Conservation (phyloP, 495 filamentous ascomycete genomes). For the Daldinia bambusicola region DNA sequence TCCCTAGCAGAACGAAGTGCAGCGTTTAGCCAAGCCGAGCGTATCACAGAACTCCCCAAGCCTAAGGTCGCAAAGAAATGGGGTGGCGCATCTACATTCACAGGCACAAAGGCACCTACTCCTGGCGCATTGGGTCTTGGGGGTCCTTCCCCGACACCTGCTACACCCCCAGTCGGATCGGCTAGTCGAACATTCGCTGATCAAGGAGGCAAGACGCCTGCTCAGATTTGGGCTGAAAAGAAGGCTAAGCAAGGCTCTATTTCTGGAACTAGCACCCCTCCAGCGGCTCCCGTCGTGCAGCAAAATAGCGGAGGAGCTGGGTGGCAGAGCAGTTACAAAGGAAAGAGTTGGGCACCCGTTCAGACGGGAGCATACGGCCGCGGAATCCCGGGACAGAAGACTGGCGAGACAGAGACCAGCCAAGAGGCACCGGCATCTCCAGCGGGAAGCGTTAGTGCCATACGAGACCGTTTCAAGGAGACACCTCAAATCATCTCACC, state of each 20-base stretch:
- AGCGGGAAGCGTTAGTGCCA: constrained; percentile 68
- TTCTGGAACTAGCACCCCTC: constrained; percentile 53
- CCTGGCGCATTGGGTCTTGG: constrained; percentile 71
- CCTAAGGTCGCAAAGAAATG: constrained; percentile 94
- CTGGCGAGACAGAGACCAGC: constrained; percentile 62
- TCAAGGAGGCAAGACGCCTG: constrained; percentile 93
- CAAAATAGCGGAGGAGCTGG: constrained; percentile 75
- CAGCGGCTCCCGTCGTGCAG: constrained; percentile 64
- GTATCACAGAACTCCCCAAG: constrained; percentile 88
- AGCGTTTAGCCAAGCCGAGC: constrained; percentile 75
- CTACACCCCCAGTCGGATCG: constrained; percentile 71
- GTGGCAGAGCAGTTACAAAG: constrained; percentile 90
- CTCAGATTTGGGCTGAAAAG: constrained; percentile 96
- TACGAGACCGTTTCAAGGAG: constrained; percentile 81
- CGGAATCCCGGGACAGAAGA: constrained; percentile 66
- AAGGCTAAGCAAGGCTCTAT: constrained; percentile 81
- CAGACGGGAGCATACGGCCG: constrained; percentile 75
- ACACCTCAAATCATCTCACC: constrained; percentile 69
- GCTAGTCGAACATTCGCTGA: constrained; percentile 95
- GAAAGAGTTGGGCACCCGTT: constrained; percentile 88
- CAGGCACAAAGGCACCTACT: constrained; percentile 87
- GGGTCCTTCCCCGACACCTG: constrained; percentile 58
- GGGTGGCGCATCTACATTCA: constrained; percentile 73
- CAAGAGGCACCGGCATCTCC: constrained; percentile 56
- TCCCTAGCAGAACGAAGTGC: constrained; percentile 73